A percentile compares a stretch with the other conserved stretches of the same genome.
Conservation (phyloP, 345 rosid genomes). For the Pistacia atlantica region DNA sequence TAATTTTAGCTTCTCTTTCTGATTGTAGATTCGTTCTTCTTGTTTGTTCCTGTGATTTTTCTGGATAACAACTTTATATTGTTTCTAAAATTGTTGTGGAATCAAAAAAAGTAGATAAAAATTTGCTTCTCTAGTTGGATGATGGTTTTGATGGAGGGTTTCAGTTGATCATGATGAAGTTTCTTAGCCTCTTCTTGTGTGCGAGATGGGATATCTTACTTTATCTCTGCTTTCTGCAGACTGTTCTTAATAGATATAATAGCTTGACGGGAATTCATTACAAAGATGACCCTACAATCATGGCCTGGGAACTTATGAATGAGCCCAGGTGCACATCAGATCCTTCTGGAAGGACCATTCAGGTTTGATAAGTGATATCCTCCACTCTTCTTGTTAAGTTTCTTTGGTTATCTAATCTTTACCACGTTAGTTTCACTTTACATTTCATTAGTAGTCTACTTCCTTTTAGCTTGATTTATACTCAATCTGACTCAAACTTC, state of each 20-base stretch:
- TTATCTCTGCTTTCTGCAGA: slow-evolving; percentile 35
- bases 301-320: slow-evolving; percentile 99
- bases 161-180: not conserved
- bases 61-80: not conserved
- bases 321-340: slow-evolving; percentile 94
- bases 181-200: not conserved
- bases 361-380: slow-evolving; percentile 52
- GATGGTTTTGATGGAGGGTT: not conserved
- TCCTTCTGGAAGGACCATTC: slow-evolving; percentile 77
- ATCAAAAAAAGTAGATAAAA: not conserved
- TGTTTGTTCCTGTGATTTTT: too few species aligned
- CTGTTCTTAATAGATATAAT: slow-evolving; percentile 72
- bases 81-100: not conserved
- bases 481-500: not conserved
- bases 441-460: not conserved
- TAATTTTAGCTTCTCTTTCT: not conserved
- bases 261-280: slow-evolving; percentile 70
- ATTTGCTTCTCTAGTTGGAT: not conserved
- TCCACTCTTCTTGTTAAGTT: not conserved
- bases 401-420: not conserved
- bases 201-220: not conserved
- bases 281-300: slow-evolving; percentile 91
- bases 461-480: slow-evolving; percentile 4
- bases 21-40: too few species aligned
- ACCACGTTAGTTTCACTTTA: not conserved